Evolutionary conservation across 768 basidiomycete genomes (phyloP).

Genomic region (Austroboletus festivus): DNA sequence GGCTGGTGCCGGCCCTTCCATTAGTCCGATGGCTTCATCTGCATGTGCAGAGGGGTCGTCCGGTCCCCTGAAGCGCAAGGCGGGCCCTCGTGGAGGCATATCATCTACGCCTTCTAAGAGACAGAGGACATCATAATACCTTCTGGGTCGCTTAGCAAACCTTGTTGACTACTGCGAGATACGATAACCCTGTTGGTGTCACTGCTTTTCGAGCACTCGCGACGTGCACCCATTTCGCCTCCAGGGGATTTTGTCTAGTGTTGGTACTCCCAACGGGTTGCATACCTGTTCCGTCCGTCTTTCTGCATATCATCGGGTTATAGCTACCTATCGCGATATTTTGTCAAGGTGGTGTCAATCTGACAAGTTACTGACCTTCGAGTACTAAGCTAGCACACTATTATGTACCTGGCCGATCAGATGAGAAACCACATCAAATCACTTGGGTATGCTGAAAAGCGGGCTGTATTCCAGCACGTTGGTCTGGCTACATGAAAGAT

Average conservation of each 20-base stretch:
- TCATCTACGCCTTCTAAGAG: slow-evolving; percentile 22
- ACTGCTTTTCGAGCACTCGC: too few relatives aligned
- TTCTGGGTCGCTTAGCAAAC: too few relatives aligned
- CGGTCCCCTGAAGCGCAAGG: slow-evolving; percentile 23
- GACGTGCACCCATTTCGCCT: neutral
- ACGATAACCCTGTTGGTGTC: too few relatives aligned
- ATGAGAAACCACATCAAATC: too few relatives aligned
- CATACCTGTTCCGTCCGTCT: neutral
- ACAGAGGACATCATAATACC: slow-evolving; percentile 9
- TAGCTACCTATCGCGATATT: neutral
- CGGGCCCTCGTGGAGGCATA: neutral
- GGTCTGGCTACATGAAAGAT: slow-evolving; percentile 7
- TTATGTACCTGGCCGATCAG: too few relatives aligned
- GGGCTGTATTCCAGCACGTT: slow-evolving; percentile 11
- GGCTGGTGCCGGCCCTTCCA: neutral
- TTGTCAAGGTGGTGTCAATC: too few relatives aligned
- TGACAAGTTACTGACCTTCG: too few relatives aligned
- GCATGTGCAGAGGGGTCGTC: neutral
- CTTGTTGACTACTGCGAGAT: too few relatives aligned
- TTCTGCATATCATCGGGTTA: neutral
- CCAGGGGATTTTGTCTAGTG: too few relatives aligned
- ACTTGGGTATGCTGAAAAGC: neutral
- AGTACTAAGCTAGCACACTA: too few relatives aligned
- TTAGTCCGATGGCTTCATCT: neutral
- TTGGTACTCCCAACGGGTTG: neutral